Evolutionary conservation across 495 filamentous ascomycete genomes (phyloP).

Genomic region (Lentithecium fluviatile): DNA sequence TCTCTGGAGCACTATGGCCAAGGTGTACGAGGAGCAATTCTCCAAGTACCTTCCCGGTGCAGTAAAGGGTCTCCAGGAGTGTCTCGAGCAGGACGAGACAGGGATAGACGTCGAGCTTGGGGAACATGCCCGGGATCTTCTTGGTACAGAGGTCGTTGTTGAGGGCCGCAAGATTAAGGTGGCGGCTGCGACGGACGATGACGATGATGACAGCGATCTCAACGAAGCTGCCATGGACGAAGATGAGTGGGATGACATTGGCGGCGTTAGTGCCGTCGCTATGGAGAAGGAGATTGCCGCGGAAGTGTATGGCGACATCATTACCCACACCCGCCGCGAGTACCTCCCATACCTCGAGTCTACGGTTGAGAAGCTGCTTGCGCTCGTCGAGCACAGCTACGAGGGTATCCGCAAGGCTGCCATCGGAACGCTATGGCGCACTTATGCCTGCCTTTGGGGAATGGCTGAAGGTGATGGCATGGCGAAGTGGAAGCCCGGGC

Average conservation of each 20-base stretch:
- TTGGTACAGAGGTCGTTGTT: slow-evolving; percentile 72
- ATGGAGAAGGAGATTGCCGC: slow-evolving; percentile 97
- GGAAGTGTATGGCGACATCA: slow-evolving; percentile 89
- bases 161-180: slow-evolving; percentile 83
- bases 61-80: slow-evolving; percentile 78
- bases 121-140: slow-evolving; percentile 72
- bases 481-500: slow-evolving; percentile 82
- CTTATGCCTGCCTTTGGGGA: slow-evolving; percentile 87
- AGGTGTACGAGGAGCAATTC: slow-evolving; percentile 91
- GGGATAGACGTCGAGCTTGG: slow-evolving; percentile 78
- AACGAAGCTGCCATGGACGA: slow-evolving; percentile 54
- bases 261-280: slow-evolving; percentile 78
- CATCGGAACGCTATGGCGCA: slow-evolving; percentile 85
- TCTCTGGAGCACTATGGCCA: slow-evolving; percentile 89
- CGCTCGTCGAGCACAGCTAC: slow-evolving; percentile 80
- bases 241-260: slow-evolving; percentile 80
- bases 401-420: slow-evolving; percentile 92
- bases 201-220: slow-evolving; percentile 37
- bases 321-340: slow-evolving; percentile 74
- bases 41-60: slow-evolving; percentile 80
- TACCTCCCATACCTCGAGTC: slow-evolving; percentile 88
- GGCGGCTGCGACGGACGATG: slow-evolving; percentile 47
- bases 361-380: slow-evolving; percentile 76
- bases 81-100: slow-evolving; percentile 85
- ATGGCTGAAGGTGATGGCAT: slow-evolving; percentile 76